These are phyloP conservation scores for Podila clonocystis DNA, from an alignment of 192 early-diverging fungal genomes.

Conservation along the genomic window DNA sequence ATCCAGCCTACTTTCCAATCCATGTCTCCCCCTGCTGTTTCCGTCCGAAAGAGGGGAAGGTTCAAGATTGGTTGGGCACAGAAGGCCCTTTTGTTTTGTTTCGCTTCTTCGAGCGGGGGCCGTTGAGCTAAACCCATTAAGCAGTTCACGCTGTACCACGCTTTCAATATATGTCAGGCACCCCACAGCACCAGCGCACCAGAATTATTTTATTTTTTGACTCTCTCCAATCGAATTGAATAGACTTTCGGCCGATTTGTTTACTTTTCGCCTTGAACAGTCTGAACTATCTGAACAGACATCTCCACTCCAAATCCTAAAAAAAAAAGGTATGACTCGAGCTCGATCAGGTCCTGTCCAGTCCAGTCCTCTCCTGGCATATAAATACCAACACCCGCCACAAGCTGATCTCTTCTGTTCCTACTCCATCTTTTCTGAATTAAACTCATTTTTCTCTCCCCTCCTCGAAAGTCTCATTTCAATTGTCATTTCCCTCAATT, in stretches of 20 bases:
- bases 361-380: neutral
- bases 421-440: slow-evolving; percentile 1
- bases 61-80: too few species aligned
- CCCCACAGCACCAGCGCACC: neutral
- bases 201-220: neutral
- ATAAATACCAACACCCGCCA: neutral
- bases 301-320: neutral
- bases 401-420: neutral
- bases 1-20: neutral
- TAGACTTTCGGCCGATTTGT: neutral
- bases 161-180: neutral
- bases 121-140: too few species aligned
- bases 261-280: neutral
- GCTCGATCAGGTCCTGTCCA: neutral
- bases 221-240: neutral
- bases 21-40: too few species aligned
- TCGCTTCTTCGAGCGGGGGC: too few species aligned
- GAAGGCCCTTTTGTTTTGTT: too few species aligned
- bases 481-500: neutral
- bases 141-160: neutral
- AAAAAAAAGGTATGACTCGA: slow-evolving; percentile 3
- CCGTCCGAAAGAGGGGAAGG: neutral
- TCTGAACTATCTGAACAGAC: neutral
- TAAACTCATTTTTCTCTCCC: slow-evolving; percentile 10
- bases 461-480: neutral